Evolutionary conservation across 805 yeast genomes (phyloP).

Genomic region (Myxozyma vanderwaltii): DNA sequence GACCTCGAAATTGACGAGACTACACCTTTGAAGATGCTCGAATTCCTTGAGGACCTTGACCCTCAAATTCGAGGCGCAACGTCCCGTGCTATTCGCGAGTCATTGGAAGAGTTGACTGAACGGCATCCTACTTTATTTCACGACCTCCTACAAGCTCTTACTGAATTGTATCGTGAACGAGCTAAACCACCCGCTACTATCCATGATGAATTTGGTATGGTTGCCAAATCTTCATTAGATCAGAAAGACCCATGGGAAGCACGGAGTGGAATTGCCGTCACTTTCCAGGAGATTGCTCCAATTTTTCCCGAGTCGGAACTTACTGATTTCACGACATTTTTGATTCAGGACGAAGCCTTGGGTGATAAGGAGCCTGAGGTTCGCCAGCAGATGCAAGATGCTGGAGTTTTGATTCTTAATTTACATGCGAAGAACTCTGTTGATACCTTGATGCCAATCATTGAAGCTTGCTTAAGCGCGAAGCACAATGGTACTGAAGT

Average conservation of each 20-base stretch:
- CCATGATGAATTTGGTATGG: conserved; percentile 78
- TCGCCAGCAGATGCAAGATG: conserved; percentile 80
- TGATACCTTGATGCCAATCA: conserved; percentile 77
- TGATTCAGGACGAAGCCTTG: conserved; percentile 58
- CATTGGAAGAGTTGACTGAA: conserved; percentile 47
- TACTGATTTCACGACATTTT: conserved; percentile 59
- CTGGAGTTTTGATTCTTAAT: conserved; percentile 77
- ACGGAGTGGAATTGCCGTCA: conserved; percentile 77
- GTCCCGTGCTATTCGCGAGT: conserved; percentile 69
- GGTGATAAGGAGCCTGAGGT: conserved; percentile 75
- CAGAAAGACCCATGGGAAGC: conserved; percentile 81
- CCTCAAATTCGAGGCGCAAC: conserved; percentile 71
- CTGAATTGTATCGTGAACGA: conserved; percentile 59
- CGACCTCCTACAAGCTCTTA: conserved; percentile 49
- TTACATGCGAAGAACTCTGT: conserved; percentile 65
- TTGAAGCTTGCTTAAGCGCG: conserved; percentile 60
- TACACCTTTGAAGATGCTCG: conserved; percentile 50
- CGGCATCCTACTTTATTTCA: conserved; percentile 38
- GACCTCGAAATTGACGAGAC: conserved; percentile 50
- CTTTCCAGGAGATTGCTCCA: conserved; percentile 60
- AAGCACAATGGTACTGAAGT: conserved; percentile 40
- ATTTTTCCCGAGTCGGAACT: conserved; percentile 46
- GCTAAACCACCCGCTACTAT: conserved; percentile 76
- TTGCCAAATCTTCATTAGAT: conserved; percentile 59
- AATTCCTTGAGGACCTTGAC: conserved; percentile 56